Evolutionary conservation across 495 filamentous ascomycete species (phyloP), one percentile per base, ranked within the genome.

Genomic region (Aspergillus heteromorphus): DNA sequence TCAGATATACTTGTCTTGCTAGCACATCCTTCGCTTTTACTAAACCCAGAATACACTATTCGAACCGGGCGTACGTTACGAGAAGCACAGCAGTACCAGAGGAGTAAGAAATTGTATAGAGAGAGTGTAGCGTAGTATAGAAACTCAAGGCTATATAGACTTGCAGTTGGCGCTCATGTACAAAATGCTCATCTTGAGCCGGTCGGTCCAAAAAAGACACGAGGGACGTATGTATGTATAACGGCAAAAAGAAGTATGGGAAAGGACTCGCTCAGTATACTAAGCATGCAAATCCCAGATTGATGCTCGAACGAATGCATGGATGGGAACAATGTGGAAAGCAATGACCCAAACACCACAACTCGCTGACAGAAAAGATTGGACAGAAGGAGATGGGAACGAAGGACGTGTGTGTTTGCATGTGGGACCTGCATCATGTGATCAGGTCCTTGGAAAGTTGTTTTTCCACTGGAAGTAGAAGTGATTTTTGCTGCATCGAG

Each of bases 81-180:
- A n/a, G n/a, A n/a, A n/a, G n/a, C n/a, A n/a, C n/a, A n/a, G n/a
- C n/a, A n/a, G n/a, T n/a, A n/a, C 23, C 23, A 27, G 11, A n/a
- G 5, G n/a, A 38, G 13, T 14, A 34, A 34, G 31, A 34, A 34
- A 34, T 34, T 14, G 31, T 7, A 34, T 34, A 34, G 31, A 34
- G 11, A 38, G n/a, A 38, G 34, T 14, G n/a, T 38, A n/a, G n/a
- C n/a, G 34, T 38, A 38, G n/a, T n/a, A n/a, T n/a, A n/a, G 34
- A 38, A 38, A 13, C 34, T 38, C 11, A 14, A 38, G 42, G n/a
- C n/a, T 48, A 51, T 60, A 66, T 62, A 55, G 59, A 65, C 59
- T 65, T 62, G 52, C 48, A 66, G 59, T 68, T 67, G 66, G 62
- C 51, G 58, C 57, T 66, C 60, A 68, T 71, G 54, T 71, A 68